Conservation (phyloP, 75 land plant genomes). For the Pinus taeda region DNA sequence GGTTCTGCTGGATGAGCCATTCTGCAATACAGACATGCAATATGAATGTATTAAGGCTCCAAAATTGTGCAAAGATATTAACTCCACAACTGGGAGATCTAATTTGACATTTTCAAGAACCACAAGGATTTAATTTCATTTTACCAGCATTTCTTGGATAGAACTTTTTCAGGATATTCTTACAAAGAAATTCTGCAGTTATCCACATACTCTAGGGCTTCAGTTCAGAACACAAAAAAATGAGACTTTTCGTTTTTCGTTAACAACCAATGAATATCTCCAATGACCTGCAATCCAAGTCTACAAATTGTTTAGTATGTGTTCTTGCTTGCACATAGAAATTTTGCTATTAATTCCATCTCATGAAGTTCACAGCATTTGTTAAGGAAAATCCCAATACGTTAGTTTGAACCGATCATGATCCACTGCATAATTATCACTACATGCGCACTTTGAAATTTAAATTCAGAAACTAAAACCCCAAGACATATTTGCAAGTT, state of each 20-base stretch:
- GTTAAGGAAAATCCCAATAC: background rate
- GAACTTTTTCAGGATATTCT: background rate
- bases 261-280: background rate
- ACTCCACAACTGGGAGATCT: background rate
- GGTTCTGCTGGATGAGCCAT: background rate
- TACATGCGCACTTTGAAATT: background rate
- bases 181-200: background rate
- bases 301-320: background rate
- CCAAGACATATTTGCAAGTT: background rate
- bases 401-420: background rate
- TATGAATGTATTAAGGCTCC: background rate
- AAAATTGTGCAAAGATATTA: background rate
- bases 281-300: background rate
- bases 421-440: background rate
- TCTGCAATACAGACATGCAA: conserved; percentile 7
- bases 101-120: background rate
- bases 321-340: background rate
- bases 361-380: background rate
- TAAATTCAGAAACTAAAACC: background rate
- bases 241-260: too few relatives aligned
- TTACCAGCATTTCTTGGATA: background rate
- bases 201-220: background rate
- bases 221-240: background rate
- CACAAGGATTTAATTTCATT: background rate
- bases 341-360: background rate